phyloP scores from a whole-genome alignment of 805 yeast species.

The Spathaspora girioi region DNA sequence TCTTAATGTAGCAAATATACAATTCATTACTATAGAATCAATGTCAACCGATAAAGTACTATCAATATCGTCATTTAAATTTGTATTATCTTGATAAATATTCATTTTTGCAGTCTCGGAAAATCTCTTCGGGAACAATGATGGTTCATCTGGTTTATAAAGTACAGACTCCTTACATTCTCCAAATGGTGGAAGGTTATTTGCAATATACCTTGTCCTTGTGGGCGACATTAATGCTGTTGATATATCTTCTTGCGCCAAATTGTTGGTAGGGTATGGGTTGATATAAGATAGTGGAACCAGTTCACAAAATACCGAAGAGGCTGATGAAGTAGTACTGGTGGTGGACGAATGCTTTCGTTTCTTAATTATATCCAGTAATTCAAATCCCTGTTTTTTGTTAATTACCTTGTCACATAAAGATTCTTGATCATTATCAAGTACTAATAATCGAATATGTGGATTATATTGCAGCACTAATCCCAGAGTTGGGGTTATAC shows the following conservation, averaged over 20 bases:
- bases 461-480: conserved; percentile 29
- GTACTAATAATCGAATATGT: conserved; percentile 26
- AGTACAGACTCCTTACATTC: conserved; percentile 24
- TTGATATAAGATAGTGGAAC: conserved; percentile 18
- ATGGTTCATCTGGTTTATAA: conserved; percentile 13
- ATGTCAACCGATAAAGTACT: conserved; percentile 30
- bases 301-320: conserved; percentile 2
- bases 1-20: conserved; percentile 28
- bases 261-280: conserved; percentile 26
- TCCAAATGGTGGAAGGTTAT: conserved; percentile 38
- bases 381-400: conserved; percentile 22
- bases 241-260: conserved; percentile 2
- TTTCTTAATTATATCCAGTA: conserved; percentile 14
- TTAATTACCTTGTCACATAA: conserved; percentile 33
- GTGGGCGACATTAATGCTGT: background rate
- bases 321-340: background rate
- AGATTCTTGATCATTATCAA: conserved; percentile 33
- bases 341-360: background rate
- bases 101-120: conserved; percentile 33
- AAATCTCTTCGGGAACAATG: conserved; percentile 30
- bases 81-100: conserved; percentile 26
- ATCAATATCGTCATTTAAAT: conserved; percentile 10
- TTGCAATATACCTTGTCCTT: conserved; percentile 19
- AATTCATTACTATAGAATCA: conserved; percentile 29
- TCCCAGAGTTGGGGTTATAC: conserved; percentile 30